A percentile compares a stretch with the other conserved stretches of the same genome.
These are phyloP conservation scores for Brassica balearica DNA, from an alignment of 441 rosid genomes.

Conservation along the genomic window DNA sequence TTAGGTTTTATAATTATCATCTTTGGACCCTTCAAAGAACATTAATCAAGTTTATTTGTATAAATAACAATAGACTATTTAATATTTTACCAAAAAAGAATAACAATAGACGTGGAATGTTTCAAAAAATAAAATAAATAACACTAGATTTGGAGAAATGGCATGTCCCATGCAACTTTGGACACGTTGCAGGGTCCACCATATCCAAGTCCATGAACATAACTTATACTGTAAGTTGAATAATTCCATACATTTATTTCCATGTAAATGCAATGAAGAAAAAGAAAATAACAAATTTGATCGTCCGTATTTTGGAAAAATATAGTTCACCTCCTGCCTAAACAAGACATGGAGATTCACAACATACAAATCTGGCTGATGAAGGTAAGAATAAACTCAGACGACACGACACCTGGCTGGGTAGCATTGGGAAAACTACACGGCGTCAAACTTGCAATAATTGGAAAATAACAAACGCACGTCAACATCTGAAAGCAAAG, in stretches of 20 bases:
- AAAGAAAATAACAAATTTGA: slow-evolving; percentile 4
- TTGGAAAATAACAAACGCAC: slow-evolving; percentile 17
- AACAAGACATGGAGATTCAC: not conserved
- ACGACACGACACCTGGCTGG: not conserved
- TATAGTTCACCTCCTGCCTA: not conserved
- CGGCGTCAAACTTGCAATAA: slow-evolving; percentile 12
- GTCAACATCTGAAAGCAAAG: too few species aligned
- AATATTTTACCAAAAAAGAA: not conserved
- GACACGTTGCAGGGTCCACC: slow-evolving; percentile 29
- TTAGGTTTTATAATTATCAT: not conserved
- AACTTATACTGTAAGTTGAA: not conserved
- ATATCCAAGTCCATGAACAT: slow-evolving; percentile 3
- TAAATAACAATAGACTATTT: not conserved
- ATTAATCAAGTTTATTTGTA: not conserved
- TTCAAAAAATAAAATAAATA: not conserved
- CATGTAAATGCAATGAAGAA: not conserved
- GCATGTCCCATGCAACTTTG: slow-evolving; percentile 36
- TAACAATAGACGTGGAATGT: not conserved
- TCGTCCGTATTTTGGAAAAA: not conserved
- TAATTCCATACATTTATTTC: not conserved
- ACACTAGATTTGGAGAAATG: not conserved
- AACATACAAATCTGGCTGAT: not conserved
- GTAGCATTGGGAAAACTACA: slow-evolving; percentile 5
- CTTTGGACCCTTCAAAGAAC: not conserved
- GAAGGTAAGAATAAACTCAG: not conserved